phyloP scores from a whole-genome alignment of 257 asterid species.

The Paraleonurus japonicus region DNA sequence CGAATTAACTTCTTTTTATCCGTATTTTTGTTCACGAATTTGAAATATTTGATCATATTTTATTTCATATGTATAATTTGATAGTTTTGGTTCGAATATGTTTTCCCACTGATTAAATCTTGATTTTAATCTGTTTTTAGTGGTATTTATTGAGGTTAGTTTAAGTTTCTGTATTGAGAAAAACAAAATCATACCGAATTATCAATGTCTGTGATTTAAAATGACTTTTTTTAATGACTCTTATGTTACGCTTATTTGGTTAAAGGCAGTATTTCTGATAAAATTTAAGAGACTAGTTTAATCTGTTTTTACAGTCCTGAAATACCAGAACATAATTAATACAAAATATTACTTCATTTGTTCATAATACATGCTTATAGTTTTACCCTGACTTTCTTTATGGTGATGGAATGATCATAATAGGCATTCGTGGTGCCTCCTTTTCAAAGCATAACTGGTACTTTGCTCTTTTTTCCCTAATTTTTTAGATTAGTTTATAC shows the following conservation, averaged over 20 bases:
- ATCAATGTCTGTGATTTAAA: background rate
- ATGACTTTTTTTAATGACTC: too few species aligned
- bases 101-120: background rate
- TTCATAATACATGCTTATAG: background rate
- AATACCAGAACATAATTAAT: background rate
- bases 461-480: too few species aligned
- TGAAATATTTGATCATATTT: background rate
- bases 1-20: background rate
- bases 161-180: background rate
- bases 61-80: background rate
- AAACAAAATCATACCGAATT: background rate
- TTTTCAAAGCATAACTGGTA: too few species aligned
- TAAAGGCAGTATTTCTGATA: background rate
- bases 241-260: background rate
- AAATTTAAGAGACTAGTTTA: background rate
- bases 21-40: background rate
- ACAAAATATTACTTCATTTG: background rate
- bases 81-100: background rate
- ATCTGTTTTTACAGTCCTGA: background rate
- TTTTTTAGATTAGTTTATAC: background rate
- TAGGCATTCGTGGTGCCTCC: background rate
- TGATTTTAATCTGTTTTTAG: background rate
- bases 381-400: background rate
- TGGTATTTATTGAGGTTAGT: background rate
- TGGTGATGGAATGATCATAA: background rate